phyloP scores from a whole-genome alignment of 2,329 filamentous ascomycete genomes.

The Chrysosporium queenslandicum region DNA sequence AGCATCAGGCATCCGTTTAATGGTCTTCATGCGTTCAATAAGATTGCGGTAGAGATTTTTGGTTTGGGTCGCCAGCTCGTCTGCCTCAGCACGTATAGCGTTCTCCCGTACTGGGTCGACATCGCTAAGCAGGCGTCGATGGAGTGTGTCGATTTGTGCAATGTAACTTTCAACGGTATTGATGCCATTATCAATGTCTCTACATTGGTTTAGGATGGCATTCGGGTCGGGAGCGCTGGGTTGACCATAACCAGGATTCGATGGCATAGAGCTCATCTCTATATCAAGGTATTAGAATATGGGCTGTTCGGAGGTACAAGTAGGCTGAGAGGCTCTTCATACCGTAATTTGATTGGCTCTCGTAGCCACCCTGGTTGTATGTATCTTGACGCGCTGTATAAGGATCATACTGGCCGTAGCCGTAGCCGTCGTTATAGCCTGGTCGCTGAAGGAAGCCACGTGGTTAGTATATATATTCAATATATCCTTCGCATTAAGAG shows the following conservation, averaged over 20 bases:
- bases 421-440: conserved; percentile 22
- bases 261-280: conserved; percentile 12
- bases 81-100: conserved; percentile 58
- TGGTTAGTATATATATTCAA: no score
- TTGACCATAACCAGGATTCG: conserved; percentile 6
- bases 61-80: conserved; percentile 63
- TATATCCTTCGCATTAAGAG: not conserved
- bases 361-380: conserved; percentile 24
- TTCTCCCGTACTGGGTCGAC: conserved; percentile 61
- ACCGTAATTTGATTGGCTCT: conserved; percentile 25
- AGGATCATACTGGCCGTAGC: conserved; percentile 49
- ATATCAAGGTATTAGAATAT: not conserved
- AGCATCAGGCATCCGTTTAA: conserved; percentile 74
- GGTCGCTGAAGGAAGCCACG: conserved; percentile 3
- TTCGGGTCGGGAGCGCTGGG: conserved; percentile 49
- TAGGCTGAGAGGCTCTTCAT: conserved; percentile 16
- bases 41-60: conserved; percentile 74
- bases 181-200: conserved; percentile 67
- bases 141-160: conserved; percentile 59
- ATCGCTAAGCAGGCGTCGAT: conserved; percentile 62
- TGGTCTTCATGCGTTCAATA: conserved; percentile 64
- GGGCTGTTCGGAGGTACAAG: not conserved
- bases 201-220: conserved; percentile 73
- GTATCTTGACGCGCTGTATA: conserved; percentile 35
- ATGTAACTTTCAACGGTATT: conserved; percentile 63